These are phyloP conservation scores for Nemania sp. DNA, from an alignment of 2,329 filamentous ascomycete species.

Conservation along the genomic window DNA sequence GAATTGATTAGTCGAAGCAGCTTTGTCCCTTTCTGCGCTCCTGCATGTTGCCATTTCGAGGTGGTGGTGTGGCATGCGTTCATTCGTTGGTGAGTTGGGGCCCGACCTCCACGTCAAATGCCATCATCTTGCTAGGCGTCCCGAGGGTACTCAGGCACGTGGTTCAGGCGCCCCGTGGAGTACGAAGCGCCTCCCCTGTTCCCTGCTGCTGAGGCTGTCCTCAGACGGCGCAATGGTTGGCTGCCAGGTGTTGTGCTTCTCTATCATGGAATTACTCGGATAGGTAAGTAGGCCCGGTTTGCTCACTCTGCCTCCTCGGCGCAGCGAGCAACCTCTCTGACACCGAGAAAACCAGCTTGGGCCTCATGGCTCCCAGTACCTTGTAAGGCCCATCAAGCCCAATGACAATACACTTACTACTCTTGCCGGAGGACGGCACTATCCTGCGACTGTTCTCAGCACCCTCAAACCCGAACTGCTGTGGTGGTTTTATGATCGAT, in stretches of 20 bases:
- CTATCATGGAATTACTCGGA: slow-evolving; percentile 21
- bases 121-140: slow-evolving; percentile 33
- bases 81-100: slow-evolving; percentile 39
- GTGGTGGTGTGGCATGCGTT: slow-evolving; percentile 40
- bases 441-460: not conserved
- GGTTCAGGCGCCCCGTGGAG: slow-evolving; percentile 30
- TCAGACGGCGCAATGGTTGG: slow-evolving; percentile 31
- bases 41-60: slow-evolving; percentile 40
- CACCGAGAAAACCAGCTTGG: slow-evolving; percentile 6
- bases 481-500: not conserved
- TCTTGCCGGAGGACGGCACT: slow-evolving; percentile 22
- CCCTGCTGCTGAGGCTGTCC: slow-evolving; percentile 29
- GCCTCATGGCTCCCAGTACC: slow-evolving; percentile 12
- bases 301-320: slow-evolving; percentile 34
- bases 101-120: slow-evolving; percentile 39
- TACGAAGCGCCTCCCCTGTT: not conserved
- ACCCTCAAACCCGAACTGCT: not conserved
- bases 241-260: slow-evolving; percentile 22
- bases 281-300: slow-evolving; percentile 33
- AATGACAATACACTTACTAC: slow-evolving; percentile 19
- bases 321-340: slow-evolving; percentile 11
- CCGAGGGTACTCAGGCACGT: slow-evolving; percentile 36
- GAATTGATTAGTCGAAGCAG: slow-evolving; percentile 28
- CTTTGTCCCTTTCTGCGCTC: slow-evolving; percentile 32
- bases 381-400: slow-evolving; percentile 18